A percentile compares a stretch with the other conserved stretches of the same genome.
phyloP scores from a whole-genome alignment of 768 basidiomycete species.

The Phylloporus arenicola region DNA sequence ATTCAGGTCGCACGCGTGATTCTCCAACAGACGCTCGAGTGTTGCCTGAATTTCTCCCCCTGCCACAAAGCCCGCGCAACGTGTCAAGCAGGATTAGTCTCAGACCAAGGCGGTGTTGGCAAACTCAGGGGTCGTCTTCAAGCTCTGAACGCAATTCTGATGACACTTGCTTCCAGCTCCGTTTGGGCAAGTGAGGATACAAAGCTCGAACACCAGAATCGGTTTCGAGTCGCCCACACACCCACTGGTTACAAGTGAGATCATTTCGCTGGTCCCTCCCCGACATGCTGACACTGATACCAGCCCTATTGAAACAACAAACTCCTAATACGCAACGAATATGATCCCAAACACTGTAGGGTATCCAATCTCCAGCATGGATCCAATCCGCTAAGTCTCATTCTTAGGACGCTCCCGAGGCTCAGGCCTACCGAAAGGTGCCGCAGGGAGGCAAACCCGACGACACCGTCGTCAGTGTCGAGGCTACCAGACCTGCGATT shows the following conservation, averaged over 20 bases:
- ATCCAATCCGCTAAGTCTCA: not conserved
- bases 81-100: not conserved
- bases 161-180: not conserved
- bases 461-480: not conserved
- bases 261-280: not conserved
- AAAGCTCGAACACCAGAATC: not conserved
- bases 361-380: not conserved
- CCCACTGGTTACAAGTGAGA: slow-evolving; percentile 1
- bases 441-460: slow-evolving; percentile 9
- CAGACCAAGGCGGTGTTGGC: not conserved
- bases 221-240: not conserved
- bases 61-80: not conserved
- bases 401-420: slow-evolving; percentile 1
- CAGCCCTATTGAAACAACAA: not conserved
- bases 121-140: not conserved
- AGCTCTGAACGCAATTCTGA: not conserved
- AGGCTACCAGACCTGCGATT: not conserved
- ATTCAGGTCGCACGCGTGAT: not conserved
- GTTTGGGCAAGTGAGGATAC: not conserved
- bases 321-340: not conserved
- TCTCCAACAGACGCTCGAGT: not conserved
- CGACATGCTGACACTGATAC: not conserved
- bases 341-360: slow-evolving; percentile 7
- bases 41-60: not conserved
- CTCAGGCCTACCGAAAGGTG: not conserved